Evolutionary conservation across 306 rosid species (phyloP).

Genomic region (Lupinus albus): DNA sequence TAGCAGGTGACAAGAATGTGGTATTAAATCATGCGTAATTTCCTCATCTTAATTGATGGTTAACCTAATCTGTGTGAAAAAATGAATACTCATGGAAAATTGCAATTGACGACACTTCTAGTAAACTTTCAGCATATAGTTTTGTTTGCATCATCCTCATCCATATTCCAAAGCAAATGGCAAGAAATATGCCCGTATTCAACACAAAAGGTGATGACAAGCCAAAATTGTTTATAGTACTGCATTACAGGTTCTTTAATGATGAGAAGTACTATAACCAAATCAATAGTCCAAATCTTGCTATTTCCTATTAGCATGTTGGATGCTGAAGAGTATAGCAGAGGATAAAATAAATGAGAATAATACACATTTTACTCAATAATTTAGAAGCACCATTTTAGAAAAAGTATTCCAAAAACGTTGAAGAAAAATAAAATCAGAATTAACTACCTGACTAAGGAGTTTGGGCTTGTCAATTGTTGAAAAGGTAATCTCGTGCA

Average conservation of each 20-base stretch:
- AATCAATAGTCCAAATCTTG: slow-evolving; percentile 30
- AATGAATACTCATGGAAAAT: slow-evolving; percentile 19
- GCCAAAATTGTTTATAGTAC: slow-evolving; percentile 30
- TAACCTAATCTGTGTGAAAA: slow-evolving; percentile 13
- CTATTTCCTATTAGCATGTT: slow-evolving; percentile 25
- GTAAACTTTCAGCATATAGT: slow-evolving; percentile 8
- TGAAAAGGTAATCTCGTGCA: slow-evolving; percentile 98
- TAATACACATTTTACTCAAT: slow-evolving; percentile 20
- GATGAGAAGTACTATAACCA: background rate
- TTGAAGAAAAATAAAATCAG: slow-evolving; percentile 12
- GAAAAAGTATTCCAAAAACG: background rate
- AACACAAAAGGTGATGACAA: slow-evolving; percentile 26
- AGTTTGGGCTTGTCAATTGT: slow-evolving; percentile 92
- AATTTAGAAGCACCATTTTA: slow-evolving; percentile 14
- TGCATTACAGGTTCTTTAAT: slow-evolving; percentile 20
- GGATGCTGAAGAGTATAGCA: slow-evolving; percentile 31
- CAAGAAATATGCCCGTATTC: slow-evolving; percentile 24
- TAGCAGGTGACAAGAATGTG: slow-evolving; percentile 21
- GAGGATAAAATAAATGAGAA: slow-evolving; percentile 24
- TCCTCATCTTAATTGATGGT: slow-evolving; percentile 21
- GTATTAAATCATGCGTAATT: slow-evolving; percentile 7
- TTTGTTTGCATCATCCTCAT: slow-evolving; percentile 21
- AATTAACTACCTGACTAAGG: slow-evolving; percentile 87
- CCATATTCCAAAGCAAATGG: slow-evolving; percentile 17
- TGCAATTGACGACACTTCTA: slow-evolving; percentile 20